Base-by-base conservation (phyloP, 164 flowering plant genomes). In the Vitis cinerea region DNA sequence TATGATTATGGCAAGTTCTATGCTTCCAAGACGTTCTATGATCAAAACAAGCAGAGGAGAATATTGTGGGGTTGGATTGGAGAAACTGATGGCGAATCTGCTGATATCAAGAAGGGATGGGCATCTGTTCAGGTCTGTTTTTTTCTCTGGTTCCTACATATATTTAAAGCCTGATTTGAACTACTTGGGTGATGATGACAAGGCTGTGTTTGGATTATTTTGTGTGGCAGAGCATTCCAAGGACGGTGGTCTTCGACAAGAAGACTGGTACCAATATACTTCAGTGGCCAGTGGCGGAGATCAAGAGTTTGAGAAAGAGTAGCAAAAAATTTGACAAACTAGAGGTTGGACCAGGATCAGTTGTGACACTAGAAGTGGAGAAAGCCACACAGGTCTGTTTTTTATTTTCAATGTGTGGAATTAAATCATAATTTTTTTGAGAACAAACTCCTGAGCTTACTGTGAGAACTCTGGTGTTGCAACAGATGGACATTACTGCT, bases 21-120 rank as follows among this genome's bases (percentile, higher is more conserved):
- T 50, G 98, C 98, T 0, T 89, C 97, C 10, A 91, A 91, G 80
- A 80, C 96, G 3, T 91, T 94, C 72, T 94, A 83, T 62, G 98
- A 94, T 63, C 88, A 82, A 72, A 69, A 72, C 19, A 94, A 79
- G 72, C 1, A 67, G 65, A 84, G 97, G 68, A 87, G 97, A 64
- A 70, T 91, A 4, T 62, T 91, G 74, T 94, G 96, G 98, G 92
- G 96, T 51, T 93, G 96, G 95, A 82, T 79, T 47, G 77, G 83
- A 29, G 98, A 93, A 68, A 81, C 90, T 10, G 98, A 93, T 16
- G 82, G 84, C 62, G 91, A 85, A 72, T 7, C 1, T 30, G 77
- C 88, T 12, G 98, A 93, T 64, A 19, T 88, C 1, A 48, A 71
- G 64, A 92, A 90, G 73, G 93, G 92, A 13, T 90, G 93, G 93